Evolutionary conservation across 1,284 basidiomycete genomes (phyloP), one percentile per base, ranked within the genome.

Genomic region (Paramarasmius palmivorus): DNA sequence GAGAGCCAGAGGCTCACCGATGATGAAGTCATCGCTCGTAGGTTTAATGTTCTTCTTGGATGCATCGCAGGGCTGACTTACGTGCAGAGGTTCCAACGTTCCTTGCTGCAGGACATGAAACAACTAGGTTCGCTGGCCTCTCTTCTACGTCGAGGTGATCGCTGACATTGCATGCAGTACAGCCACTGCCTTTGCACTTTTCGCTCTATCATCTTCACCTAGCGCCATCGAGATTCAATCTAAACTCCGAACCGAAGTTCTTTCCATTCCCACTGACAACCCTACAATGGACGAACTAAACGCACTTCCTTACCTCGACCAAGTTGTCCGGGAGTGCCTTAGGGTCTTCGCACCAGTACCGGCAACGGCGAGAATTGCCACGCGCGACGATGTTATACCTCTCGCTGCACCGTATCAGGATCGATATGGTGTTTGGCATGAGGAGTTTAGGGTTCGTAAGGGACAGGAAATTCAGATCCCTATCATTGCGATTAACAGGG

Each of bases 71-170:
- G n/a, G n/a, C n/a, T n/a, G n/a, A n/a, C 7, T n/a, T 46, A 7
- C 20, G 23, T 23, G 9, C 37, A 83, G 81, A 83, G 69, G 70
- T 85, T 14, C 77, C 82, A 1, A 83, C 82, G 0, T 84, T 85
- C 68, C 64, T 88, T 2, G 70, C 81, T 2, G 84, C 85, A 4
- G 92, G 92, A 0, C 88, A 93, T 66, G 91, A 93, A 65, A 93
- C 92, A 0, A 87, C 84, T n/a, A n/a, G n/a, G n/a, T n/a, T n/a
- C n/a, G n/a, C n/a, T n/a, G n/a, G n/a, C n/a, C n/a, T n/a, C n/a
- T n/a, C n/a, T n/a, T n/a, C n/a, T n/a, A n/a, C n/a, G n/a, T n/a
- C n/a, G n/a, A n/a, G n/a, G n/a, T n/a, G n/a, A n/a, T n/a, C n/a
- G n/a, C n/a, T n/a, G n/a, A n/a, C n/a, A n/a, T n/a, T n/a, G n/a